These are phyloP conservation scores for Sesbania bispinosa DNA, from an alignment of 306 rosid species.

Conservation along the genomic window DNA sequence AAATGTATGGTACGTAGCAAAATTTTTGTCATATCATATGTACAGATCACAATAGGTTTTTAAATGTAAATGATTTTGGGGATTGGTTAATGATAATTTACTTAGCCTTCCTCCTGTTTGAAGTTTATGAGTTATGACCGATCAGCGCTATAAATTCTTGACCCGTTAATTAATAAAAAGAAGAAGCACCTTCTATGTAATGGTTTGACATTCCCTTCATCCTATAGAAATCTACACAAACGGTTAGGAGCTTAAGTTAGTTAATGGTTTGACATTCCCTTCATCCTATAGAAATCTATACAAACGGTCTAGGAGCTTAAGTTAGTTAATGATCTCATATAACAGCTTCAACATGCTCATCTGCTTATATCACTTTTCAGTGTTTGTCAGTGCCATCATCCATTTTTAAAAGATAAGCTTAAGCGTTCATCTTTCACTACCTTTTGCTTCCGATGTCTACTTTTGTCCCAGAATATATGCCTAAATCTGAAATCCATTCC, in stretches of 20 bases:
- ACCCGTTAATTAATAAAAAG: background rate
- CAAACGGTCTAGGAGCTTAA: background rate
- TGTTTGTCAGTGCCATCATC: background rate
- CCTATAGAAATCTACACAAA: too few species aligned
- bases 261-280: too few species aligned
- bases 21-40: background rate
- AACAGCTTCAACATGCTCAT: background rate
- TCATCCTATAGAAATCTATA: too few species aligned
- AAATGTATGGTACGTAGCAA: slow-evolving; percentile 24
- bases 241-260: too few species aligned
- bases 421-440: background rate
- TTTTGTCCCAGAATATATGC: background rate
- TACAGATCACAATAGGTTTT: slow-evolving; percentile 16
- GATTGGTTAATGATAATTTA: background rate
- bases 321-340: background rate
- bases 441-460: background rate
- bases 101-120: background rate
- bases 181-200: background rate
- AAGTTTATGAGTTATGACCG: background rate
- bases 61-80: background rate
- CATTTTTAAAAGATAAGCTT: background rate
- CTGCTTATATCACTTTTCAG: background rate
- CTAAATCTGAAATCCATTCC: background rate
- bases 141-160: background rate
- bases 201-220: background rate